A percentile compares a stretch with the other conserved stretches of the same genome.
phyloP scores from a whole-genome alignment of 345 rosid genomes.

The Alliaria petiolata region DNA sequence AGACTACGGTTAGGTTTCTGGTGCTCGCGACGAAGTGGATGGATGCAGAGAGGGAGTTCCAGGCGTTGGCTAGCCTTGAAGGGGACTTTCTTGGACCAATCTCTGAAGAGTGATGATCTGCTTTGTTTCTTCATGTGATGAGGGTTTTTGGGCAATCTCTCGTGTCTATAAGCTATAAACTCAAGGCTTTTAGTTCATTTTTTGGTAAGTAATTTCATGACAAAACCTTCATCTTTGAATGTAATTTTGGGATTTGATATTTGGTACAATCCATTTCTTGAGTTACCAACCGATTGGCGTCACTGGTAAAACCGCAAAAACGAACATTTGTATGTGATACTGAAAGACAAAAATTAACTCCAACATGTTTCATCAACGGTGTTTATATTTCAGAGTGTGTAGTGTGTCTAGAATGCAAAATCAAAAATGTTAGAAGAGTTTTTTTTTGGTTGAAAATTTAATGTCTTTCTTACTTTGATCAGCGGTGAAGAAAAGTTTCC shows the following conservation, averaged over 20 bases:
- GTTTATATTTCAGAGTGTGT: too few species aligned
- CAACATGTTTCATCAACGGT: too few species aligned
- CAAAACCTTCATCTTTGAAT: not conserved
- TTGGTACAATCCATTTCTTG: not conserved
- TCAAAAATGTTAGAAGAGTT: too few species aligned
- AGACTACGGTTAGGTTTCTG: slow-evolving; percentile 45
- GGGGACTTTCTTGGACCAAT: slow-evolving; percentile 75
- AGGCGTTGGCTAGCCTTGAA: slow-evolving; percentile 74
- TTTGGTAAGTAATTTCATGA: not conserved
- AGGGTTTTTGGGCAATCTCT: not conserved
- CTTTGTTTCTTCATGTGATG: not conserved
- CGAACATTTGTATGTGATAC: too few species aligned
- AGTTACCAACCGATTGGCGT: not conserved
- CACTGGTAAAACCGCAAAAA: too few species aligned
- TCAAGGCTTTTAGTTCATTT: not conserved
- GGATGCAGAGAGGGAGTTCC: slow-evolving; percentile 82
- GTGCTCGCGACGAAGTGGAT: slow-evolving; percentile 79
- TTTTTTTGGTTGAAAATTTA: too few species aligned
- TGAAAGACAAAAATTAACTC: too few species aligned
- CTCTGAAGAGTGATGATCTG: slow-evolving; percentile 23
- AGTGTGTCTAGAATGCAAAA: too few species aligned
- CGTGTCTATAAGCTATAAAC: not conserved
- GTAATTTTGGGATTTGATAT: not conserved
- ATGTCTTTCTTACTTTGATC: too few species aligned
- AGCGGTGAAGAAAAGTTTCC: too few species aligned